Evolutionary conservation across 192 early-diverging fungal genomes (phyloP), one percentile per base, ranked within the genome.

Genomic region (Mortierella claussenii): DNA sequence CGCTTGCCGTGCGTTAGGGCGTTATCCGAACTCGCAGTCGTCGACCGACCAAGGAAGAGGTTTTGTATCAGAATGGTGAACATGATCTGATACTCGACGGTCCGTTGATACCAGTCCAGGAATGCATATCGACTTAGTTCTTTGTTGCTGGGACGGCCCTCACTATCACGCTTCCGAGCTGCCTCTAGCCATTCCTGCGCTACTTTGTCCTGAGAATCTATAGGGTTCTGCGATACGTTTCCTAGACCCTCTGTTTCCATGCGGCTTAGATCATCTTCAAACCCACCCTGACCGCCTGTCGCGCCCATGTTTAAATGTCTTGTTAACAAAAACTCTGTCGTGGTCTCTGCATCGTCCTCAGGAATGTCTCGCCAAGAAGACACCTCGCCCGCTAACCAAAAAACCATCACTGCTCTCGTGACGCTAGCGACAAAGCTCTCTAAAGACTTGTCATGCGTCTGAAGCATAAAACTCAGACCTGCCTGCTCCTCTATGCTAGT

Each of bases 371-470:
- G 61, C 73, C 73, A 76, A 1, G 73, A 76, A 4, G 9, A 40
- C 15, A 76, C 37, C 27, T 76, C 73, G 17, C 73, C 73, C 20
- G 73, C 73, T 49, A 67, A 18, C 73, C 73, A 76, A 67, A 76
- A 76, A 15, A 47, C 58, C 73, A 76, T 66, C 10, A 60, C 73
- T 0, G 73, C 73, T 12, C 73, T 58, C 10, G 73, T 62, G 18
- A 76, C 64, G 24, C 67, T 76, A 23, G 50, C 36, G 23, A 76
- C 31, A 67, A 76, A 76, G 24, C 73, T 76, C 21, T 76, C 65
- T 53, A 76, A 21, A 7, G 73, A 76, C 30, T 48, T 46, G 33
- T 76, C 73, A 36, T 76, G 73, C 18, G 65, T 76, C 23, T 67
- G 73, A 17, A 76, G 59, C 73, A 76, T 76, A 18, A 76, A 76